Conservation (phyloP, 305 asterid genomes). For the Fraxinus sp. region DNA sequence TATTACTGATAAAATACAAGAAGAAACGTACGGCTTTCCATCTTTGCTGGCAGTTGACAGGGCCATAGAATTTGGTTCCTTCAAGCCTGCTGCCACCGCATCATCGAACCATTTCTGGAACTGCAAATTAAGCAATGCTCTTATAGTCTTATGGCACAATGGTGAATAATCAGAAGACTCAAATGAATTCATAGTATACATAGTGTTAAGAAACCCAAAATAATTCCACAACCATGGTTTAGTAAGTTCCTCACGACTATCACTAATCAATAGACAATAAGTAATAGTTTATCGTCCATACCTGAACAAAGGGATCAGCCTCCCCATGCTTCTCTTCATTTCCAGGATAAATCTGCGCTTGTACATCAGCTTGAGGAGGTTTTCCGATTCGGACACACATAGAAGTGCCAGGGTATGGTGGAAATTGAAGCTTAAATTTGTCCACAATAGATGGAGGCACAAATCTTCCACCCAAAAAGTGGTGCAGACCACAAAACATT, state of each 20-base stretch:
- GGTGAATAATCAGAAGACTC: background rate
- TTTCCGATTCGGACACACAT: constrained; percentile 51
- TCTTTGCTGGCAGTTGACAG: constrained; percentile 46
- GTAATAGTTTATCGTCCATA: background rate
- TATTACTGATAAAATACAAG: background rate
- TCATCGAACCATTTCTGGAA: constrained; percentile 54
- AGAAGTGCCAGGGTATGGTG: constrained; percentile 46
- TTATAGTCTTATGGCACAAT: background rate
- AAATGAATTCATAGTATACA: background rate
- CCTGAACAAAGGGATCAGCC: constrained; percentile 41
- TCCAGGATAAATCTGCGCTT: constrained; percentile 38
- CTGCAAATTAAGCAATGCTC: constrained; percentile 28
- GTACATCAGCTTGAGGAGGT: constrained; percentile 41
- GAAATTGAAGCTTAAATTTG: constrained; percentile 42
- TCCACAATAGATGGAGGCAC: constrained; percentile 44
- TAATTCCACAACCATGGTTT: background rate
- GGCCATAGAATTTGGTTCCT: constrained; percentile 56
- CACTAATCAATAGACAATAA: background rate
- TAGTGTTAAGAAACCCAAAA: background rate
- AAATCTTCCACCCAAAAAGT: constrained; percentile 56
- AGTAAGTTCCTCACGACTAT: background rate
- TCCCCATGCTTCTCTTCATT: constrained; percentile 39
- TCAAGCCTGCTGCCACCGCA: constrained; percentile 47
- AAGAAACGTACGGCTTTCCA: constrained; percentile 42
- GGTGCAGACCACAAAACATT: constrained; percentile 46